These are phyloP conservation scores for Daldinia sp. DNA, from an alignment of 2,329 filamentous ascomycete genomes.

Conservation along the genomic window DNA sequence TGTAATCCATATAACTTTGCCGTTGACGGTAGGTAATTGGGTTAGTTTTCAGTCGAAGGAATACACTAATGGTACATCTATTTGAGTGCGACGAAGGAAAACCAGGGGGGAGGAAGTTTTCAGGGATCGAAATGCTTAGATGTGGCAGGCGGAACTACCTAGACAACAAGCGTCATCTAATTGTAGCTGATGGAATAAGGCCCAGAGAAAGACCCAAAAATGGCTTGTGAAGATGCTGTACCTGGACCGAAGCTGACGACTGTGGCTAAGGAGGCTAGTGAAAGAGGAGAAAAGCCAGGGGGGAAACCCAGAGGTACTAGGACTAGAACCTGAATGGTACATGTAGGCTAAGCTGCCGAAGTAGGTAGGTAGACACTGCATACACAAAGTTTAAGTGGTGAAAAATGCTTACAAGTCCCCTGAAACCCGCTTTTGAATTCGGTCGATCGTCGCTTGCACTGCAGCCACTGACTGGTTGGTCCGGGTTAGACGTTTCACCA, in stretches of 20 bases:
- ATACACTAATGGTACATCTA: conserved; percentile 6
- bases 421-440: conserved; percentile 39
- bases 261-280: conserved; percentile 27
- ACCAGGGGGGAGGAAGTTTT: neutral
- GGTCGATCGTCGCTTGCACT: conserved; percentile 30
- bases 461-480: conserved; percentile 35
- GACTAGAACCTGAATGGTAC: neutral
- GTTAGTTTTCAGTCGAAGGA: neutral
- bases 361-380: conserved; percentile 5
- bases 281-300: neutral
- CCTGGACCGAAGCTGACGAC: conserved; percentile 10
- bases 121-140: conserved; percentile 22
- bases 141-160: conserved; percentile 10
- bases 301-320: neutral
- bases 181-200: neutral
- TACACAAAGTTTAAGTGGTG: conserved; percentile 8
- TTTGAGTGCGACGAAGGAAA: conserved; percentile 13
- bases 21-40: conserved; percentile 1
- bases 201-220: neutral
- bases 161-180: conserved; percentile 9
- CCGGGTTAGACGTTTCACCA: conserved; percentile 38
- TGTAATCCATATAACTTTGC: neutral
- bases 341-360: conserved; percentile 2
- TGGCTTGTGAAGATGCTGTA: conserved; percentile 6
- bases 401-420: conserved; percentile 24